A percentile compares a stretch with the other conserved stretches of the same genome.
Conservation (phyloP, 805 yeast species). For the Pichia pseudocactophila region DNA sequence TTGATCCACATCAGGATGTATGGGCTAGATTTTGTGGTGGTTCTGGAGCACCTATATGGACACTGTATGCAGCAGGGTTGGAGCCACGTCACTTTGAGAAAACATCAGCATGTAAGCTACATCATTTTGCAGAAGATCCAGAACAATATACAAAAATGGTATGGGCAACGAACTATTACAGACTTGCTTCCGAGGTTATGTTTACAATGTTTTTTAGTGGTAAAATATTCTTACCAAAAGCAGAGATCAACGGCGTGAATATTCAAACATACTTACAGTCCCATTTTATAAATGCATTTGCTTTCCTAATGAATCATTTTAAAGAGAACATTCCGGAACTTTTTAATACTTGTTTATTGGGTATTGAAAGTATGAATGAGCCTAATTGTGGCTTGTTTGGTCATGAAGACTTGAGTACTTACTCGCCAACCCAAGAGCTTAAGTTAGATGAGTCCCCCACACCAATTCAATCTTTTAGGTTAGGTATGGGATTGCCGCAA, state of each 20-base stretch:
- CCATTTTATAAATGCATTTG: constrained; percentile 50
- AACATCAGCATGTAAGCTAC: constrained; percentile 77
- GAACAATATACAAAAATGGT: constrained; percentile 67
- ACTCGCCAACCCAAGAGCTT: constrained; percentile 58
- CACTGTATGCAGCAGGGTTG: constrained; percentile 79
- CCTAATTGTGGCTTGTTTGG: constrained; percentile 76
- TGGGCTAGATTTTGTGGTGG: constrained; percentile 91
- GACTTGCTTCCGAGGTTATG: constrained; percentile 72
- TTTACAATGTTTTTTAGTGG: constrained; percentile 84
- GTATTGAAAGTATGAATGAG: constrained; percentile 79
- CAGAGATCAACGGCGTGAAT: constrained; percentile 58
- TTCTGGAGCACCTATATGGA: constrained; percentile 93
- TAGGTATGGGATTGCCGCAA: constrained; percentile 72
- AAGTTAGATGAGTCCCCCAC: constrained; percentile 80
- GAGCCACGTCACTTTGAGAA: constrained; percentile 62
- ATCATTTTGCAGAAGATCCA: constrained; percentile 44
- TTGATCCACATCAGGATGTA: constrained; percentile 91
- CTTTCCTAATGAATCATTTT: constrained; percentile 36
- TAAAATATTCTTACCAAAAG: constrained; percentile 63
- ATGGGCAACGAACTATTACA: constrained; percentile 82
- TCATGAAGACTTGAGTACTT: constrained; percentile 38
- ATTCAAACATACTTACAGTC: constrained; percentile 71
- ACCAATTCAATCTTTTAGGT: constrained; percentile 56
- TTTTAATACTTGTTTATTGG: constrained; percentile 46
- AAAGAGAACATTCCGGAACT: constrained; percentile 35